Percentiles rank a stretch among this genome's conserved stretches.
Conservation (phyloP, 208 protist genomes). For the Crithidia bombi region DNA sequence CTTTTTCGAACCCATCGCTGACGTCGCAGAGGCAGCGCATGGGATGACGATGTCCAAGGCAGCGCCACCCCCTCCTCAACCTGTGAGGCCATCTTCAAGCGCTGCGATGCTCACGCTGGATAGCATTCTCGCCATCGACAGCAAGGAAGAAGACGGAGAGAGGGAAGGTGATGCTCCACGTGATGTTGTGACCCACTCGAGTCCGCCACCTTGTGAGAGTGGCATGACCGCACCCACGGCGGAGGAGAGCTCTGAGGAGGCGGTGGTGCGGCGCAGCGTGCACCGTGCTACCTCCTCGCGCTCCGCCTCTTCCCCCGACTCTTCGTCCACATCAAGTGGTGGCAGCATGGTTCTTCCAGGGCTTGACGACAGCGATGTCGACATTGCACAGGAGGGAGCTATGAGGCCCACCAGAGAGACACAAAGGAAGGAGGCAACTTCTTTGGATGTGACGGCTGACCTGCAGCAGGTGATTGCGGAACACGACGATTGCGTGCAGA, state of each 20-base stretch:
- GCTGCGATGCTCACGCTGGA: slow-evolving; percentile 19
- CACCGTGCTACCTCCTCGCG: not conserved
- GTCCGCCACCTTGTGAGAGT: no score
- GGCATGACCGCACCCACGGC: not conserved
- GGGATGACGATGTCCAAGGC: not conserved
- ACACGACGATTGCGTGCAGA: slow-evolving; percentile 47
- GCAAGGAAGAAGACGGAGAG: not conserved
- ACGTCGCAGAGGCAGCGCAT: not conserved
- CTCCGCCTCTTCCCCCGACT: not conserved
- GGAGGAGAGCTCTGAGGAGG: not conserved
- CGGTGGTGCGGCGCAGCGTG: not conserved
- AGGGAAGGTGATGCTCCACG: no score
- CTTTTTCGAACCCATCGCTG: slow-evolving; percentile 31
- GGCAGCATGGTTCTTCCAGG: slow-evolving; percentile 16
- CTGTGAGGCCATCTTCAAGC: not conserved
- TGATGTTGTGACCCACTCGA: no score
- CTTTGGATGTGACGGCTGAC: not conserved
- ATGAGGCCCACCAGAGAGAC: not conserved
- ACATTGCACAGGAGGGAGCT: not conserved
- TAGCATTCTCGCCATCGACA: slow-evolving; percentile 24
- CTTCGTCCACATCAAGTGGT: not conserved
- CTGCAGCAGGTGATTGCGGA: slow-evolving; percentile 32
- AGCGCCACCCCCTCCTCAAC: not conserved
- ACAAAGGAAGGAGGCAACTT: not conserved
- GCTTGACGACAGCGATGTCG: not conserved